Evolutionary conservation across 139 green algal genomes (phyloP).

Genomic region (Closterium sp.): DNA sequence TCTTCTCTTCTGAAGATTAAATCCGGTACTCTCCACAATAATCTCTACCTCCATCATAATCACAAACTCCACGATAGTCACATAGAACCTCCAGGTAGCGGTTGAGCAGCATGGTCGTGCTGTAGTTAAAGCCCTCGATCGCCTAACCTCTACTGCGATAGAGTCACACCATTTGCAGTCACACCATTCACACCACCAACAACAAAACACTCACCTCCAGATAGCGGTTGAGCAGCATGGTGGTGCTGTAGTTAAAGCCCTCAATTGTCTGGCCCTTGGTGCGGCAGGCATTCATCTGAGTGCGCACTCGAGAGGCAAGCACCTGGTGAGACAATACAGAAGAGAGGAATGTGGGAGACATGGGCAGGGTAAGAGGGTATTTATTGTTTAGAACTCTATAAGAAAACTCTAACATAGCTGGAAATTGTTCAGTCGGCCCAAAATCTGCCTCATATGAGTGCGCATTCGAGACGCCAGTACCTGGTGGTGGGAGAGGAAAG

Average conservation of each 20-base stretch:
- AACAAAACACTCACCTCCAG: constrained; percentile 23
- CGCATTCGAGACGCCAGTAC: constrained; percentile 74
- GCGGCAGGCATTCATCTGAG: constrained; percentile 72
- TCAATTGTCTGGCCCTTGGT: constrained; percentile 73
- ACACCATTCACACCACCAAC: constrained; percentile 40
- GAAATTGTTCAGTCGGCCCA: too few relatives aligned
- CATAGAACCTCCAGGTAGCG: constrained; percentile 39
- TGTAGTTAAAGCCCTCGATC: constrained; percentile 87
- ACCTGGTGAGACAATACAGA: constrained; percentile 81
- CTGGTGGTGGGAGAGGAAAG: constrained; percentile 63
- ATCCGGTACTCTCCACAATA: too few relatives aligned
- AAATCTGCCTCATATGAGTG: constrained; percentile 75
- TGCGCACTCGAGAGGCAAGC: constrained; percentile 69
- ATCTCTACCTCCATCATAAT: neutral
- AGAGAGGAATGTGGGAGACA: neutral
- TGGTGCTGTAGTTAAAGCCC: constrained; percentile 91
- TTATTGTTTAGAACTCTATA: too few relatives aligned
- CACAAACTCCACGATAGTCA: neutral
- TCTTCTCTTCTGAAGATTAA: too few relatives aligned
- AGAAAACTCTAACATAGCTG: too few relatives aligned
- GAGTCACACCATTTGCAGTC: constrained; percentile 66
- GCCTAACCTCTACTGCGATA: constrained; percentile 73
- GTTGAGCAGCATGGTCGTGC: constrained; percentile 87
- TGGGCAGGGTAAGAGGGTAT: too few relatives aligned
- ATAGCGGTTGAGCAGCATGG: constrained; percentile 80